These are phyloP conservation scores for Lasiodiplodia sp. DNA, from an alignment of 2,329 filamentous ascomycete genomes.

Conservation along the genomic window DNA sequence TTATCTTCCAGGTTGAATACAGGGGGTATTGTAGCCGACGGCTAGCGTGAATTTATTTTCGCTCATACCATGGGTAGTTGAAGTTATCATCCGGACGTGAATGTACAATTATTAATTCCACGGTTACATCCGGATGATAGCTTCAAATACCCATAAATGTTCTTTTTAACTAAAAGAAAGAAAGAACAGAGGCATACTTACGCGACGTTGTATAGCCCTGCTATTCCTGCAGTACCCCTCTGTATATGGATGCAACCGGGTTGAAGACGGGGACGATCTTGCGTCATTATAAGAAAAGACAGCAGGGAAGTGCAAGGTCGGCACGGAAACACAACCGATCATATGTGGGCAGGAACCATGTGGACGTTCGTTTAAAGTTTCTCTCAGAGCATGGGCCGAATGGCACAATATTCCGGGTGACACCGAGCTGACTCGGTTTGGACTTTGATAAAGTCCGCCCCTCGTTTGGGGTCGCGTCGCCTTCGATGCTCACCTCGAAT, in stretches of 20 bases:
- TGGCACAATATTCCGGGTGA: background rate
- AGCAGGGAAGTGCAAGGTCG: background rate
- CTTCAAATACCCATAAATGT: too few species aligned
- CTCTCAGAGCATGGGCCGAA: background rate
- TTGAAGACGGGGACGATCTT: background rate
- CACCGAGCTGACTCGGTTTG: background rate
- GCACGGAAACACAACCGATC: background rate
- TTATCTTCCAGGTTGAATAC: background rate
- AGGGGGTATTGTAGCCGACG: too few species aligned
- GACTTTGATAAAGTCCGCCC: background rate
- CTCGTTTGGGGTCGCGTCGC: background rate
- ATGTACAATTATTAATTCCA: too few species aligned
- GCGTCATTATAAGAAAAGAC: background rate
- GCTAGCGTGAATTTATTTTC: too few species aligned
- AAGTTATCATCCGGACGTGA: too few species aligned
- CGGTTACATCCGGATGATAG: too few species aligned
- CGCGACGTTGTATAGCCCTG: too few species aligned
- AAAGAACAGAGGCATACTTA: too few species aligned
- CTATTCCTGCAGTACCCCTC: too few species aligned
- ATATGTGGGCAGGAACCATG: background rate
- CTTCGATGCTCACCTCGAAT: background rate
- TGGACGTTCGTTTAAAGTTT: background rate
- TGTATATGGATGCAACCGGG: background rate
- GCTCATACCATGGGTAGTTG: too few species aligned
- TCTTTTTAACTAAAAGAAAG: too few species aligned